These are phyloP conservation scores for Spirogloea muscicola DNA, from an alignment of 139 green algal species.

Conservation along the genomic window DNA sequence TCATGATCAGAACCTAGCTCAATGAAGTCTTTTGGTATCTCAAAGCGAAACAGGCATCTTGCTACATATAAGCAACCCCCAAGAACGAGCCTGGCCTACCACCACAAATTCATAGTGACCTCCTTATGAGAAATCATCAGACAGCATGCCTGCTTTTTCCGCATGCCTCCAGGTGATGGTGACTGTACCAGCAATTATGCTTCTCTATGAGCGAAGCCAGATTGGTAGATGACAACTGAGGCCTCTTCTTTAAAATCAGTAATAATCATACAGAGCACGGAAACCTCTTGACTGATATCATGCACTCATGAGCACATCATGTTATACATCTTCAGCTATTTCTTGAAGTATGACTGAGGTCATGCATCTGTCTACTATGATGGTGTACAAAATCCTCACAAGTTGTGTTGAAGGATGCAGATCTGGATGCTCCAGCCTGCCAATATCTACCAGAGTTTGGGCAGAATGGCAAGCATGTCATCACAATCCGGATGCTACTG, in stretches of 20 bases:
- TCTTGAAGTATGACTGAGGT: background rate
- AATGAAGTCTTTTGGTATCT: too few relatives aligned
- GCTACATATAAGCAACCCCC: too few relatives aligned
- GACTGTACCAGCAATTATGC: constrained; percentile 43
- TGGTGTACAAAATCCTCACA: background rate
- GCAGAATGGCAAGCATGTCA: constrained; percentile 39
- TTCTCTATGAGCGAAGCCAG: constrained; percentile 47
- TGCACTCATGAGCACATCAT: background rate
- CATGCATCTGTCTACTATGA: background rate
- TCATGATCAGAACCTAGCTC: too few relatives aligned
- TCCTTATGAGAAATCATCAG: too few relatives aligned
- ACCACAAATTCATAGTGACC: too few relatives aligned
- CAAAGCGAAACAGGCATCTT: too few relatives aligned
- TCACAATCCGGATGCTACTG: constrained; percentile 53
- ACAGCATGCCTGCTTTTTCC: too few relatives aligned
- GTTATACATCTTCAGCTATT: background rate
- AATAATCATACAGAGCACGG: constrained; percentile 10
- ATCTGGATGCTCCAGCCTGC: constrained; percentile 39
- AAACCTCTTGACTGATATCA: background rate
- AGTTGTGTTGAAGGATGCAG: constrained; percentile 9
- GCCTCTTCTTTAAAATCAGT: background rate
- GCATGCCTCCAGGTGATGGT: constrained; percentile 49
- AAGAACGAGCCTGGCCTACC: too few relatives aligned
- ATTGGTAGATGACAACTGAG: constrained; percentile 17
- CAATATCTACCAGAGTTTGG: constrained; percentile 47